Evolutionary conservation across 441 rosid species (phyloP), one percentile per base, ranked within the genome.

Genomic region (Manihot esculenta): DNA sequence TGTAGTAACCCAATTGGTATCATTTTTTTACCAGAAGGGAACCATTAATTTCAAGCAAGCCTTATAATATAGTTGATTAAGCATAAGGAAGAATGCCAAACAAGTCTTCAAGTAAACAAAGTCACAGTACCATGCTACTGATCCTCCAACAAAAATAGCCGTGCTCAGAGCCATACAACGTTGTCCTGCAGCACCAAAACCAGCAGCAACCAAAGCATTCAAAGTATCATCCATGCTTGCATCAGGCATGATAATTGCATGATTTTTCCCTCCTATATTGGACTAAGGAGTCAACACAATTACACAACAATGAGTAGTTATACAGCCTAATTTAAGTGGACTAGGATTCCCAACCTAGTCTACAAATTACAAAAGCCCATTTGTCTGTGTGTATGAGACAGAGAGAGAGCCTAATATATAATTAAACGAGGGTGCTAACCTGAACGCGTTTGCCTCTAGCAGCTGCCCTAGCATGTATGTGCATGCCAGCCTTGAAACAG

Each of bases 361-460:
- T 21, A 42, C 42, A 54, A 7, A 35, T 24, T 41, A 64, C 26
- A 57, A 57, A 48, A 65, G n/a, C 23, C 30, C 23, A 48, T 30
- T 20, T 2, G 24, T 18, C 18, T 35, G 7, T 35, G 41, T 53
- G 41, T 20, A 49, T 9, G 23, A 23, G 56, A 8, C 23, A 59
- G 45, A 8, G n/a, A 47, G 56, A 59, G 64, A 23, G 20, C 9
- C 3, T 44, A 14, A 30, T 23, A 23, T 24, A 23, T 45, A 63
- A 18, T 47, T 12, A 62, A 38, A 48, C 4, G 21, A 33, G 20
- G 44, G 53, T 10, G 17, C n/a, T 71, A 74, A 91, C 98, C 86
- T 93, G 98, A 79, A 93, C 92, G 64, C 94, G 98, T 80, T 93
- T 91, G 38, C 97, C 98, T 73, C 84, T 88, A 5, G 94, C 94